Base-by-base conservation (phyloP, 108 stramenopile species). In the Thalassiosira profunda region DNA sequence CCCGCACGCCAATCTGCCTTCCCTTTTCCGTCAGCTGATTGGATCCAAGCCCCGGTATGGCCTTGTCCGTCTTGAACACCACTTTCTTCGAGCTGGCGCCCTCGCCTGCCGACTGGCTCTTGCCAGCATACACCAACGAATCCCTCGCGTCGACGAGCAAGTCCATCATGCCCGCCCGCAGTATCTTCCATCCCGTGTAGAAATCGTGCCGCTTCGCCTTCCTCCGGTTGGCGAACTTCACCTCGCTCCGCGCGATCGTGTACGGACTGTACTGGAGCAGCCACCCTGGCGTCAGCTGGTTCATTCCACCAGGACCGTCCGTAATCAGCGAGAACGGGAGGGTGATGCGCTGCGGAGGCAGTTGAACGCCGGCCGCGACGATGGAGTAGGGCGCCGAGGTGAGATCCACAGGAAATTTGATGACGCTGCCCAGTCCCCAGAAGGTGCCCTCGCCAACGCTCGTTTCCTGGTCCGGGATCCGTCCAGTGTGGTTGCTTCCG, bases 401-500 rank as follows among this genome's bases (percentile, higher is more conserved):
- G 40, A 97, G 55, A 61, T 96, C 90, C n/a, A 91, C 85, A 23
- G 98, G 97, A 47, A 95, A 93, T 70, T 97, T 97, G 70, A 97
- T 81, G 62, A 83, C 80, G 34, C 69, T 64, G 18, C 81, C 76
- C 62, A 99, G 76, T 4, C 98, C 98, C 90, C 86, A 97, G 79
- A 92, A 99, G 23, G 91, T 78, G 4, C 98, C 98, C 67, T 99
- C 98, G 0, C 97, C 98, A 1, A 85, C 74, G 61, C 84, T 61
- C 15, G 79, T 70, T 79, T 98, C 97, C 67, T 97, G 97, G 80
- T 99, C 98, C 2, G 97, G 92, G 10, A 94, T 63, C 4, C 97
- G 76, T 6, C 95, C 96, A 1, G 98, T 99, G 70, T 99, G 98
- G 73, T 99, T 99, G 21, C 87, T 86, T 8, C 98, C 98, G 10